phyloP scores from a whole-genome alignment of 2,329 filamentous ascomycete genomes.

The Penicillium digitatum region DNA sequence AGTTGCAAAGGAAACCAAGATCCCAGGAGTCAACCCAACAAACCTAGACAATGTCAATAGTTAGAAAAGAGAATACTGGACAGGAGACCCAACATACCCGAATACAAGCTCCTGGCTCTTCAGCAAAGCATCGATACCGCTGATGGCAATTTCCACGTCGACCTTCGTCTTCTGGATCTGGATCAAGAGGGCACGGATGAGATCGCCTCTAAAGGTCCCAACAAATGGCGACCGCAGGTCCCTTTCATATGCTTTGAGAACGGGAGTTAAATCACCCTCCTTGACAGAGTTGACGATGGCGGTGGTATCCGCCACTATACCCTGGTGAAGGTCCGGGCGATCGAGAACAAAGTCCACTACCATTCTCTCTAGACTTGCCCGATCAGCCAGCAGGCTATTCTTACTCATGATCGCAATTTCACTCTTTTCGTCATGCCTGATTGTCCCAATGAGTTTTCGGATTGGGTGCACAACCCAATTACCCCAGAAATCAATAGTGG shows the following conservation, averaged over 20 bases:
- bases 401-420: slow-evolving; percentile 97
- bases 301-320: slow-evolving; percentile 58
- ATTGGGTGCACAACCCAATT: slow-evolving; percentile 93
- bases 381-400: slow-evolving; percentile 82
- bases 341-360: slow-evolving; percentile 92
- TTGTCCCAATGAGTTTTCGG: slow-evolving; percentile 80
- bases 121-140: slow-evolving; percentile 87
- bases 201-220: slow-evolving; percentile 78
- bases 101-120: slow-evolving; percentile 97
- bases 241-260: slow-evolving; percentile 85
- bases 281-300: slow-evolving; percentile 74
- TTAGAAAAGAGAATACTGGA: neutral
- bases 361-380: slow-evolving; percentile 92
- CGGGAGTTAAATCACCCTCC: slow-evolving; percentile 88
- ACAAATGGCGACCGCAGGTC: slow-evolving; percentile 78
- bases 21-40: slow-evolving; percentile 84
- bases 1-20: slow-evolving; percentile 77
- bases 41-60: slow-evolving; percentile 54
- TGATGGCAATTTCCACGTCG: slow-evolving; percentile 92
- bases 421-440: slow-evolving; percentile 85
- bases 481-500: slow-evolving; percentile 82
- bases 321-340: slow-evolving; percentile 58
- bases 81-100: slow-evolving; percentile 45
- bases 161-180: slow-evolving; percentile 99
- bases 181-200: slow-evolving; percentile 85